Conservation (phyloP, 192 early-diverging fungal species). For the Rhizophagus clarus region DNA sequence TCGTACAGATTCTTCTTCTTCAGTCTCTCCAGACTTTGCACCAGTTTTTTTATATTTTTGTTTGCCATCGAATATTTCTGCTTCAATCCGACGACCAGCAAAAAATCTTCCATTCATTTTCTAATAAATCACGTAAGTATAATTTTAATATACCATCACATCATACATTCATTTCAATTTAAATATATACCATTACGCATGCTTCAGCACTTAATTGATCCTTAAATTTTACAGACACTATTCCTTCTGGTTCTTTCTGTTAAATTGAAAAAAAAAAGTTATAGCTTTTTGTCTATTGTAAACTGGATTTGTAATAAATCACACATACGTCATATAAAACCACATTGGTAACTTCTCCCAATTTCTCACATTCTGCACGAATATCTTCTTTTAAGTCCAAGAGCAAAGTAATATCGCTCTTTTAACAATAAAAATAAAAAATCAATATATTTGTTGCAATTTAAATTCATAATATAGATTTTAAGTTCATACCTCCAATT, state of each 20-base stretch:
- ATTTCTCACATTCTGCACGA: slow-evolving; percentile 87
- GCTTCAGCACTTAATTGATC: slow-evolving; percentile 74
- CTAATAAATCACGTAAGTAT: slow-evolving; percentile 40
- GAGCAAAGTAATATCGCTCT: slow-evolving; percentile 83
- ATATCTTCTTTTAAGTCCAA: slow-evolving; percentile 95
- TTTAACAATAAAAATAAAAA: slow-evolving; percentile 1
- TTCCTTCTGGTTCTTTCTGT: slow-evolving; percentile 76
- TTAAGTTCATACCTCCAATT: slow-evolving; percentile 72
- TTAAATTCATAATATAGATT: neutral
- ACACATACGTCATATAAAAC: slow-evolving; percentile 90
- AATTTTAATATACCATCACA: neutral
- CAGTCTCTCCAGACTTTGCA: slow-evolving; percentile 57
- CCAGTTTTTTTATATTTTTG: slow-evolving; percentile 70
- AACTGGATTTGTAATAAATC: slow-evolving; percentile 31
- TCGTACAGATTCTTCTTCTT: slow-evolving; percentile 74
- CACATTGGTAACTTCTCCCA: slow-evolving; percentile 94
- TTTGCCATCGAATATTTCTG: slow-evolving; percentile 81
- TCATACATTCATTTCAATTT: neutral
- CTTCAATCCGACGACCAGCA: slow-evolving; percentile 78
- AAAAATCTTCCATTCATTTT: slow-evolving; percentile 91
- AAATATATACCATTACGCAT: slow-evolving; percentile 76
- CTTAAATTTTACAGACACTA: slow-evolving; percentile 88
- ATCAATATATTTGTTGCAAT: neutral
- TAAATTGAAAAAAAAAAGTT: slow-evolving; percentile 17
- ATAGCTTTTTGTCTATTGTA: slow-evolving; percentile 12